These are phyloP conservation scores for Endocarpon pusillum DNA, from an alignment of 495 filamentous ascomycete species.

Conservation along the genomic window DNA sequence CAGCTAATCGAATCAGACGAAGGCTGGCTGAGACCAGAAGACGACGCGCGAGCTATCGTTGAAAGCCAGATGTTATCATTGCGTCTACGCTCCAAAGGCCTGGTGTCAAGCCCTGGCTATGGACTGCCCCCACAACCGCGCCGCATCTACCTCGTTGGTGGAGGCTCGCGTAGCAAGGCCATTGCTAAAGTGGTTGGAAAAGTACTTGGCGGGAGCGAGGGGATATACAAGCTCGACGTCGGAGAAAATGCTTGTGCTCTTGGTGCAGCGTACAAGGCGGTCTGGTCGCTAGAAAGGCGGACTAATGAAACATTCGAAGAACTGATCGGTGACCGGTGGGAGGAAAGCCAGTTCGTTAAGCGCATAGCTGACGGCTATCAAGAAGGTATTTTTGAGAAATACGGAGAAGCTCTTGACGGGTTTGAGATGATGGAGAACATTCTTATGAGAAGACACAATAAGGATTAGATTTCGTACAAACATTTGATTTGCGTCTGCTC, in stretches of 20 bases:
- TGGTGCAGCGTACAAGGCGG: conserved; percentile 91
- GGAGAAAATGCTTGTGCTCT: conserved; percentile 93
- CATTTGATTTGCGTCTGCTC: too few species aligned
- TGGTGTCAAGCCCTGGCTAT: conserved; percentile 40
- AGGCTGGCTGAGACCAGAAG: conserved; percentile 35
- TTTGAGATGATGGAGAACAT: conserved; percentile 65
- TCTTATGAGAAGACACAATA: conserved; percentile 37
- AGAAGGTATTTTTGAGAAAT: conserved; percentile 50
- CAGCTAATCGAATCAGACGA: conserved; percentile 27
- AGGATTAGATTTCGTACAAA: too few species aligned
- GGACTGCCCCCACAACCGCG: conserved; percentile 66
- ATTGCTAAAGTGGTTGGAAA: conserved; percentile 69
- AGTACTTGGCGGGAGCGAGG: conserved; percentile 74
- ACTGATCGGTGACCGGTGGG: conserved; percentile 66
- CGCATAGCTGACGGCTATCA: conserved; percentile 72
- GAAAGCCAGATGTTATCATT: conserved; percentile 86
- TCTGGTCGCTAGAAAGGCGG: conserved; percentile 67
- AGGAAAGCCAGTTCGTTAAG: conserved; percentile 63
- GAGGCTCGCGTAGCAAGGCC: conserved; percentile 71
- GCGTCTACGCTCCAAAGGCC: conserved; percentile 59
- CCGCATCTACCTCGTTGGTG: conserved; percentile 84
- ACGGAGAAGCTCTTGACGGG: conserved; percentile 56
- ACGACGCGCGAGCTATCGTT: conserved; percentile 76
- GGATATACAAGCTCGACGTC: conserved; percentile 81
- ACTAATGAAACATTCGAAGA: conserved; percentile 69